Evolutionary conservation across 106 monocot species (phyloP).

Genomic region (Cymbidium sinense): DNA sequence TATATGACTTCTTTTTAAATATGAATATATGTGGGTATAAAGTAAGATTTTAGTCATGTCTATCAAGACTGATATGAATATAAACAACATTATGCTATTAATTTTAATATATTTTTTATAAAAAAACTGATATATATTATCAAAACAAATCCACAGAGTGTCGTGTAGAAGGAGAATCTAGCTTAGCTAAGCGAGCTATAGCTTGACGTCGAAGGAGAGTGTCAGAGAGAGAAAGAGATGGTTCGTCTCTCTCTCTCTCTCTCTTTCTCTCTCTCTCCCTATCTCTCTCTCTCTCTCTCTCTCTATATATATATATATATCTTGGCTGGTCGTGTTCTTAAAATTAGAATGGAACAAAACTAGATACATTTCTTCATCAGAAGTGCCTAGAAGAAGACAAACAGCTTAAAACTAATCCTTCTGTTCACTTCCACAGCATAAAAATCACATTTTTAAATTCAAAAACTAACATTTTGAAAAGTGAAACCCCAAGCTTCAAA

Average conservation of each 20-base stretch:
- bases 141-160: not conserved
- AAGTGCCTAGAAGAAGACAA: not conserved
- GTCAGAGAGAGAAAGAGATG: not conserved
- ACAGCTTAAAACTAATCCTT: not conserved
- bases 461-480: not conserved
- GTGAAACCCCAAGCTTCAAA: too few species aligned
- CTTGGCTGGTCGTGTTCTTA: too few species aligned
- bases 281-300: too few species aligned
- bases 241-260: not conserved
- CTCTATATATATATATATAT: too few species aligned
- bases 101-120: not conserved
- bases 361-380: not conserved
- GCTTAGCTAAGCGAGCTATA: not conserved
- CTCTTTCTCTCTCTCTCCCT: not conserved
- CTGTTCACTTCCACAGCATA: not conserved
- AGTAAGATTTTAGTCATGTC: not conserved
- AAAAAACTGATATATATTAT: not conserved
- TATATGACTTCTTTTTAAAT: too few species aligned
- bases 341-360: not conserved
- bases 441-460: not conserved
- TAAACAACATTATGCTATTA: too few species aligned
- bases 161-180: not conserved
- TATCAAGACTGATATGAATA: not conserved
- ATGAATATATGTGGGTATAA: too few species aligned
- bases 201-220: not conserved